These are phyloP conservation scores for Periconia sp. DNA, from an alignment of 2,329 filamentous ascomycete genomes.

Conservation along the genomic window DNA sequence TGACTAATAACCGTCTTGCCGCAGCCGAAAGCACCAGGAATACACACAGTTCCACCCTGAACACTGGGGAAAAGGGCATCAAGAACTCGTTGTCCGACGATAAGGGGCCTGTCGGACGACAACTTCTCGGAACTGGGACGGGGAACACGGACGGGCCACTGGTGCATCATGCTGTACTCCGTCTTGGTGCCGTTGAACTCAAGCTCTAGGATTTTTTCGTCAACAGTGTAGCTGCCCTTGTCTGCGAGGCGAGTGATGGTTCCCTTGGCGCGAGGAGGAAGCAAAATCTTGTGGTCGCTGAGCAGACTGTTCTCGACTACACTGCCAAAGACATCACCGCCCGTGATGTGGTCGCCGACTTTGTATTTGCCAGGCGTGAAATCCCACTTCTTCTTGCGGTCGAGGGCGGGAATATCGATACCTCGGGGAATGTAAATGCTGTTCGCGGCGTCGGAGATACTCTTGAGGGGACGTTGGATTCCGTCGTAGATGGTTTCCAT, in stretches of 20 bases:
- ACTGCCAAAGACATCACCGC: conserved; percentile 91
- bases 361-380: conserved; percentile 84
- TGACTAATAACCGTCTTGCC: conserved; percentile 99
- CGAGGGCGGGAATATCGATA: conserved; percentile 82
- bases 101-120: conserved; percentile 83
- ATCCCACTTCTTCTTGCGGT: conserved; percentile 93
- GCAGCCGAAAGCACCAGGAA: conserved; percentile 96
- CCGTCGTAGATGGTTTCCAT: conserved; percentile 99
- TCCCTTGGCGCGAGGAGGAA: conserved; percentile 86
- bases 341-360: conserved; percentile 95
- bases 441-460: conserved; percentile 74
- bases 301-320: conserved; percentile 97
- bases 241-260: conserved; percentile 88
- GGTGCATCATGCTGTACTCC: conserved; percentile 97
- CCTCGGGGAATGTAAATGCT: conserved; percentile 98
- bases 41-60: conserved; percentile 95
- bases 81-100: conserved; percentile 94
- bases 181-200: conserved; percentile 97
- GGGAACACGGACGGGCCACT: conserved; percentile 95
- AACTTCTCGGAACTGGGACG: conserved; percentile 91
- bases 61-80: conserved; percentile 96
- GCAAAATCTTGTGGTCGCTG: conserved; percentile 86
- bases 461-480: conserved; percentile 91
- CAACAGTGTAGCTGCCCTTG: conserved; percentile 92
- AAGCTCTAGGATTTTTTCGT: conserved; percentile 89